Evolutionary conservation across 345 rosid genomes (phyloP), one percentile per base, ranked within the genome.

Genomic region (Sisymbrium altissimum): DNA sequence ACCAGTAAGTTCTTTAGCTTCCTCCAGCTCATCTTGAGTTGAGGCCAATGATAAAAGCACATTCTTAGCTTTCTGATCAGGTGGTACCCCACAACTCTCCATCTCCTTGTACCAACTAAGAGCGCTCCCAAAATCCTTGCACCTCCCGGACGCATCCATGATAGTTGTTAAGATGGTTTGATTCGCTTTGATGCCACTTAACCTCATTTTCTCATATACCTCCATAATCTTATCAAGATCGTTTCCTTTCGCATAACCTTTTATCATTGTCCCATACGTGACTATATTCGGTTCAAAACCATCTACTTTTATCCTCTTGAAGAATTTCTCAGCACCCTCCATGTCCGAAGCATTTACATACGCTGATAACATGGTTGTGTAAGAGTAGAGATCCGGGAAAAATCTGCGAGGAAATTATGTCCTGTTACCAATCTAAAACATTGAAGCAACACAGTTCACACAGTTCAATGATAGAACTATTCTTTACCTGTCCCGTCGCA

Each of bases 241-340:
- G 52, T 84, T 83, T 50, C 71, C 82, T 85, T 83, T 88, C 1
- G 92, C 97, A 74, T 91, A 87, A 36, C 97, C 97, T 81, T 94
- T 94, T 65, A 88, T 89, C 87, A 89, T 48, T 32, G 88, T 81
- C 46, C 99, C 99, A 33, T 87, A 92, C 4, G 93, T 89, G 64
- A 94, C 86, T 40, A 89, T 74, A 53, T 89, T 89, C 4, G 97
- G 95, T 71, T 71, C 50, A 53, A 91, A 77, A 29, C 91, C 86
- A 12, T 91, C 98, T 74, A 71, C 88, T 78, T 80, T 91, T 70
- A 91, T 68, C 79, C 96, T 82, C 73, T 23, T 80, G 78, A 91
- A 88, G 86, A 94, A 91, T 14, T 86, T 94, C 75, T 89, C 92
- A 19, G 97, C 97, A 70, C 97, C 96, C n/a, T 87, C 96, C 95